A percentile compares a stretch with the other conserved stretches of the same genome.
These are phyloP conservation scores for Hypholoma fasciculare DNA, from an alignment of 768 basidiomycete species.

Conservation along the genomic window DNA sequence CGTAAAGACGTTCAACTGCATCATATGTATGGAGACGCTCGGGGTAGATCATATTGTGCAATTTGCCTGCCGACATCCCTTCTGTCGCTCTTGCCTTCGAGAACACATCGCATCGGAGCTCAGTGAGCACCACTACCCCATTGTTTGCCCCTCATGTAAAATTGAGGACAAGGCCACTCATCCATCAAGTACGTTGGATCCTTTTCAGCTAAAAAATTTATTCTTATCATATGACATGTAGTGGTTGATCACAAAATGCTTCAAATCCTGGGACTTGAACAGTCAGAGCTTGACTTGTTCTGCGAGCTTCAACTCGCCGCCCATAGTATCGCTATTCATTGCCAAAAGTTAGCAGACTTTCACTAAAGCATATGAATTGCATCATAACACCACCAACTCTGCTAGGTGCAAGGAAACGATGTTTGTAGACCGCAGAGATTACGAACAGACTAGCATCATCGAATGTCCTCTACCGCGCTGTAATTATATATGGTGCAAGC, in stretches of 20 bases:
- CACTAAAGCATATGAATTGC: neutral
- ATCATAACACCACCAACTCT: neutral
- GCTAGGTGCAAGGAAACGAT: slow-evolving; percentile 49
- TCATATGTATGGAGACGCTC: slow-evolving; percentile 53
- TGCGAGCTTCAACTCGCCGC: slow-evolving; percentile 28
- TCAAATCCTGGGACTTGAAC: slow-evolving; percentile 28
- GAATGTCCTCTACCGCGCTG: slow-evolving; percentile 52
- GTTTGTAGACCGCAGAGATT: slow-evolving; percentile 53
- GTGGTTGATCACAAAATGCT: slow-evolving; percentile 11
- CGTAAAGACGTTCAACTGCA: slow-evolving; percentile 43
- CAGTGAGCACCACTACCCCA: slow-evolving; percentile 51
- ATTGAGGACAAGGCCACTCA: slow-evolving; percentile 17
- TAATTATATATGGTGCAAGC: slow-evolving; percentile 57
- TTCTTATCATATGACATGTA: neutral
- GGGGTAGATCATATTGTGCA: slow-evolving; percentile 9
- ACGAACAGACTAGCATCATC: slow-evolving; percentile 37
- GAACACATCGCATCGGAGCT: slow-evolving; percentile 42
- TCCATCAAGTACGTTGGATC: neutral
- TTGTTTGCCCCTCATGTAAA: slow-evolving; percentile 58
- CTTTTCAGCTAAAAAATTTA: no score
- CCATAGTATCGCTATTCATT: slow-evolving; percentile 38
- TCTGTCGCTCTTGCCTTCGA: slow-evolving; percentile 54
- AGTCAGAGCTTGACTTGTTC: slow-evolving; percentile 30
- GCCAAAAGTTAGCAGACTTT: slow-evolving; percentile 42
- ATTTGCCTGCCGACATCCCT: slow-evolving; percentile 48